These are phyloP conservation scores for Phaeosphaeriaceae sp. DNA, from an alignment of 2,329 filamentous ascomycete genomes.

Conservation along the genomic window DNA sequence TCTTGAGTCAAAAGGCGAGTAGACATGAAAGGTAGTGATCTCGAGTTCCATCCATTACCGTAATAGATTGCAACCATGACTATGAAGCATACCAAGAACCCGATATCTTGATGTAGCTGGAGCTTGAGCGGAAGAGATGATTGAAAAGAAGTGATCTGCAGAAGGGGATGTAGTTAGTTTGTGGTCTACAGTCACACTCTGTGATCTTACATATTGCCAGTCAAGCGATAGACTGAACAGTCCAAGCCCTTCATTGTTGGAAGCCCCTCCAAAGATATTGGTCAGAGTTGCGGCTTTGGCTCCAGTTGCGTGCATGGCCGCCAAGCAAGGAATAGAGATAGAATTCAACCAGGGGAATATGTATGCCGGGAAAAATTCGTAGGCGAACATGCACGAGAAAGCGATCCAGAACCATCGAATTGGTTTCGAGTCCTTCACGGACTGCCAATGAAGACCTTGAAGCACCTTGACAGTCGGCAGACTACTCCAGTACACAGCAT, in stretches of 20 bases:
- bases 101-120: conserved; percentile 18
- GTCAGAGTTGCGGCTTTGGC: conserved; percentile 17
- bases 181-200: neutral
- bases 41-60: conserved; percentile 20
- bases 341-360: conserved; percentile 25
- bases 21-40: conserved; percentile 19
- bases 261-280: conserved; percentile 20
- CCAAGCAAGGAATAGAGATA: conserved; percentile 21
- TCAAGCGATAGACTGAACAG: conserved; percentile 18
- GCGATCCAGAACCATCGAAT: conserved; percentile 24
- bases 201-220: conserved; percentile 21
- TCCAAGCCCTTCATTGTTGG: conserved; percentile 21
- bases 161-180: neutral
- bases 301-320: conserved; percentile 20
- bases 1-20: conserved; percentile 19
- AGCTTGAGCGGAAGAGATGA: conserved; percentile 21
- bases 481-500: conserved; percentile 24
- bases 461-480: conserved; percentile 23
- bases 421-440: conserved; percentile 20
- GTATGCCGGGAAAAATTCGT: conserved; percentile 25
- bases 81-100: conserved; percentile 15
- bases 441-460: conserved; percentile 23
- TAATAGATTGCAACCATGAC: conserved; percentile 22
- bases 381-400: conserved; percentile 21
- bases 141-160: conserved; percentile 22